Conservation (phyloP, 768 basidiomycete genomes). For the Pleurotus platypus region DNA sequence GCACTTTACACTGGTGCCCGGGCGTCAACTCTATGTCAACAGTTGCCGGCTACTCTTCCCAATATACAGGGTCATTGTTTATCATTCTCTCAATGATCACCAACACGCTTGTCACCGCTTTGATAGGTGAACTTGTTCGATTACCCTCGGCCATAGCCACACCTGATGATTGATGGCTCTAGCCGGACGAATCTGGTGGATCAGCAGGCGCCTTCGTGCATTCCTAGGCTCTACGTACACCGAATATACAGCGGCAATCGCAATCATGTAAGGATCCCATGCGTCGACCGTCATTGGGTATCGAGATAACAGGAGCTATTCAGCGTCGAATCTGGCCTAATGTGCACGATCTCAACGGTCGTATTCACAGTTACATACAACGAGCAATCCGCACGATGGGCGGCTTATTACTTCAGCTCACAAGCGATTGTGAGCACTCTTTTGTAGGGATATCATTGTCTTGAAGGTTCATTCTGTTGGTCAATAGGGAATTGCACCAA, state of each 20-base stretch:
- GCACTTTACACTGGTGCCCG: background rate
- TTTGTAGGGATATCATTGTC: background rate
- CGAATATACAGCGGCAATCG: background rate
- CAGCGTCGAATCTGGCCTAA: background rate
- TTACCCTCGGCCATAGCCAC: background rate
- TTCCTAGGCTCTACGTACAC: background rate
- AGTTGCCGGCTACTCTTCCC: background rate
- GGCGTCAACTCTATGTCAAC: background rate
- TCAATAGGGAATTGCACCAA: background rate
- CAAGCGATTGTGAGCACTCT: background rate
- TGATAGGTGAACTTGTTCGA: background rate
- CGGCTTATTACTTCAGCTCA: background rate
- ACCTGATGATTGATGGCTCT: background rate
- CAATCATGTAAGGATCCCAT: background rate
- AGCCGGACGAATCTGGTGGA: constrained; percentile 7
- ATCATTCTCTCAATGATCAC: background rate
- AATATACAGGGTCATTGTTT: background rate
- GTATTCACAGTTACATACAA: background rate
- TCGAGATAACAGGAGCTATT: background rate
- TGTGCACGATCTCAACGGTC: background rate
- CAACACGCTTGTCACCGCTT: background rate
- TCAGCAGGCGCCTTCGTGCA: background rate
- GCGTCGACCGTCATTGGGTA: too few relatives aligned
- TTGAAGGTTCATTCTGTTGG: background rate
- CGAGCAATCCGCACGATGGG: background rate